phyloP scores from a whole-genome alignment of 2,329 filamentous ascomycete genomes.

The Colletotrichum sp. region DNA sequence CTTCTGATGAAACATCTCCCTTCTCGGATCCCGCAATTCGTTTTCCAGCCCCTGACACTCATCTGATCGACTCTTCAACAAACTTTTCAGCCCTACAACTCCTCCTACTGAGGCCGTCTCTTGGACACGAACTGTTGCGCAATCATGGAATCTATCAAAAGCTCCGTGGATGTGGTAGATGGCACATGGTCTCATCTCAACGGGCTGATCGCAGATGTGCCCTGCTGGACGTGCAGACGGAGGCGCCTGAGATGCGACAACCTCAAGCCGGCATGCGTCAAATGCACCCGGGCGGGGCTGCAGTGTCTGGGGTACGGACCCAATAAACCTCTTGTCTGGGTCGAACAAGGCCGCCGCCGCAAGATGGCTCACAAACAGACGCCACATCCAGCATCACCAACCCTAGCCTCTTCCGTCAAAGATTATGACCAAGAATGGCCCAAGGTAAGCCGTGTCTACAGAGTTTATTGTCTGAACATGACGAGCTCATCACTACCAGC shows the following conservation, averaged over 20 bases:
- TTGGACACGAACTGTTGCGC: fast-evolving
- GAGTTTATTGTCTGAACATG: fast-evolving
- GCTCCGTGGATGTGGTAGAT: not conserved
- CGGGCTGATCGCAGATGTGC: not conserved
- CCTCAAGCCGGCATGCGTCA: slow-evolving; percentile 23
- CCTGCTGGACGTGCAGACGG: not conserved
- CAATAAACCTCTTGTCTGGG: not conserved
- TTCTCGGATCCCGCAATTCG: not conserved
- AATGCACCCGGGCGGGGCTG: slow-evolving; percentile 22
- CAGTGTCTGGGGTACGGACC: slow-evolving; percentile 5
- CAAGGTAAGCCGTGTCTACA: not conserved
- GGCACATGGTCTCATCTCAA: not conserved
- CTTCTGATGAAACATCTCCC: not conserved
- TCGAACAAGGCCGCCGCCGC: not conserved
- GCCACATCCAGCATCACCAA: not conserved
- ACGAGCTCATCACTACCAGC: fast-evolving
- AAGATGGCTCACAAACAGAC: not conserved
- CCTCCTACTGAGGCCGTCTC: fast-evolving
- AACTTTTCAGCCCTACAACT: not conserved
- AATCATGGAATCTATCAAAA: not conserved
- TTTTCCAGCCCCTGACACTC: not conserved
- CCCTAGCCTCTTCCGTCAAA: not conserved
- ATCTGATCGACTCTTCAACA: not conserved
- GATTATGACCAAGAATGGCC: fast-evolving
- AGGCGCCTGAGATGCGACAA: slow-evolving; percentile 25